Conservation (phyloP, 1,284 basidiomycete species). For the Moesziomyces parantarcticus region DNA sequence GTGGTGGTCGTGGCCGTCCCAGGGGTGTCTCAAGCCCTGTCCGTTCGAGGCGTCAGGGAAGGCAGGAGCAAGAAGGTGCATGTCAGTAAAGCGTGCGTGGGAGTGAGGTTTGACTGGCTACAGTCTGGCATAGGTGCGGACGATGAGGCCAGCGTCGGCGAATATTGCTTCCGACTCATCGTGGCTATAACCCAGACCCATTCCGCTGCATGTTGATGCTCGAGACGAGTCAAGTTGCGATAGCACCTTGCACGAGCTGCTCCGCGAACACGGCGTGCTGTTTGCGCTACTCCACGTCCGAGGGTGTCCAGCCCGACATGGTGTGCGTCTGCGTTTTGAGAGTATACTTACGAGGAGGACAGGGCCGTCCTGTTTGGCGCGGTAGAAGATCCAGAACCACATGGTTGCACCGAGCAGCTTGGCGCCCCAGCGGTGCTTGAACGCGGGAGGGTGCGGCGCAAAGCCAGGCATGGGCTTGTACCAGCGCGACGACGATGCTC, state of each 20-base stretch:
- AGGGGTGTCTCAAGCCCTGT: constrained; percentile 63
- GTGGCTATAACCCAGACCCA: too few species aligned
- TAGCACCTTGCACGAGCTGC: too few species aligned
- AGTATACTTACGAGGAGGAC: constrained; percentile 62
- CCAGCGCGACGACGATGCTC: constrained; percentile 45
- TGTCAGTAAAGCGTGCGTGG: not conserved
- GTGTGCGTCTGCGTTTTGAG: too few species aligned
- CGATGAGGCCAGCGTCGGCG: too few species aligned
- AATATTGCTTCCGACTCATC: too few species aligned
- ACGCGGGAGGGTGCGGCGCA: constrained; percentile 62
- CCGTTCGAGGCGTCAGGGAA: not conserved
- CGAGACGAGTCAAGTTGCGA: too few species aligned
- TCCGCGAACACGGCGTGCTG: too few species aligned
- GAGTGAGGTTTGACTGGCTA: too few species aligned
- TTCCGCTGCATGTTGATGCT: too few species aligned
- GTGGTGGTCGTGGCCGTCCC: constrained; percentile 61
- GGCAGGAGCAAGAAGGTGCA: not conserved
- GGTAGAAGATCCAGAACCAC: constrained; percentile 68
- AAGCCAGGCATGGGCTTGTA: constrained; percentile 62
- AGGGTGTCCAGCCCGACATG: too few species aligned
- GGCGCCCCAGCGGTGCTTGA: constrained; percentile 60
- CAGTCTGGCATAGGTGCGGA: too few species aligned
- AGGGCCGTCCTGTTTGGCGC: constrained; percentile 66
- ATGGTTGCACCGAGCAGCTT: constrained; percentile 65
- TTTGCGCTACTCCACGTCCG: too few species aligned